Evolutionary conservation across 352 stramenopile species (phyloP).

Genomic region (Blastocystis sp.): DNA sequence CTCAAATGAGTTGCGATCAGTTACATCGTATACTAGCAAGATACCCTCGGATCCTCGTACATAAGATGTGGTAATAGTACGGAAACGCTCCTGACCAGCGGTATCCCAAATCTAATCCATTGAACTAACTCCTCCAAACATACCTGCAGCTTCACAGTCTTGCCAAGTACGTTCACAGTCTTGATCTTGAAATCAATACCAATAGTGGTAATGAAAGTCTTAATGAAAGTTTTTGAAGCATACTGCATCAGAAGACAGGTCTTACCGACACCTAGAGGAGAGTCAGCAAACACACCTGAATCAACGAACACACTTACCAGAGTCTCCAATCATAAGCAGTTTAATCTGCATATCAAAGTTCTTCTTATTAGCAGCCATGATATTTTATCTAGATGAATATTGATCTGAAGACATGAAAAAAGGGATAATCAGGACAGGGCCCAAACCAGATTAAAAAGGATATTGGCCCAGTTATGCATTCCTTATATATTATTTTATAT

Average conservation of each 20-base stretch:
- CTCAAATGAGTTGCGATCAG: slow-evolving; percentile 90
- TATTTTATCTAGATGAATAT: slow-evolving; percentile 43
- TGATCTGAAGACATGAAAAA: background rate
- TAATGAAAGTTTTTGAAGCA: slow-evolving; percentile 76
- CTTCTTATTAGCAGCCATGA: slow-evolving; percentile 80
- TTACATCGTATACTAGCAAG: slow-evolving; percentile 95
- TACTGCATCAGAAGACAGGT: slow-evolving; percentile 78
- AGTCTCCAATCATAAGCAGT: slow-evolving; percentile 91
- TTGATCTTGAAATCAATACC: slow-evolving; percentile 85
- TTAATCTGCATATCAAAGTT: slow-evolving; percentile 95
- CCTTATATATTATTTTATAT: background rate
- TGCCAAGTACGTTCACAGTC: slow-evolving; percentile 78
- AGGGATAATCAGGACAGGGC: background rate
- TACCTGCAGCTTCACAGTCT: slow-evolving; percentile 89
- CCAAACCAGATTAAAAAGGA: background rate
- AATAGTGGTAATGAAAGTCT: slow-evolving; percentile 80
- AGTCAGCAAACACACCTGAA: background rate
- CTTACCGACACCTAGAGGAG: slow-evolving; percentile 71
- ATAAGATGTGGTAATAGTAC: slow-evolving; percentile 96
- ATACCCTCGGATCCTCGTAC: slow-evolving; percentile 91
- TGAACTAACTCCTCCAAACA: background rate
- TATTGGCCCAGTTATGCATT: background rate
- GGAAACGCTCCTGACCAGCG: slow-evolving; percentile 94
- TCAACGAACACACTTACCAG: slow-evolving; percentile 68
- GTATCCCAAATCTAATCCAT: slow-evolving; percentile 89